Evolutionary conservation across 495 filamentous ascomycete genomes (phyloP).

Genomic region (Zalerion maritima): DNA sequence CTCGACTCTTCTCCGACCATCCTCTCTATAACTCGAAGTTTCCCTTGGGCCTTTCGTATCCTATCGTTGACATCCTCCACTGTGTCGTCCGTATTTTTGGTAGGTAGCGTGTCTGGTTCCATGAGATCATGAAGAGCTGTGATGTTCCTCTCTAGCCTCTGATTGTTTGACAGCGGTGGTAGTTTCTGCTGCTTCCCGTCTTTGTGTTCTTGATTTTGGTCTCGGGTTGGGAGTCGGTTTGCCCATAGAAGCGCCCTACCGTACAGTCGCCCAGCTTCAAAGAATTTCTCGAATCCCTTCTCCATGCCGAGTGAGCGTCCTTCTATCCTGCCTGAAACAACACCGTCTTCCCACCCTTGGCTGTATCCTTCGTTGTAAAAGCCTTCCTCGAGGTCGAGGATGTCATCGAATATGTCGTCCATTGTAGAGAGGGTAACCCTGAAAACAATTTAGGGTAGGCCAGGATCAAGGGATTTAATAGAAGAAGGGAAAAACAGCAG

Average conservation of each 20-base stretch:
- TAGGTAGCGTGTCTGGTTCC: constrained; percentile 63
- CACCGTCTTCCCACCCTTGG: constrained; percentile 61
- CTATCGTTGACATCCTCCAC: constrained; percentile 78
- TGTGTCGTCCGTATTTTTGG: constrained; percentile 67
- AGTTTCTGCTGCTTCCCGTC: constrained; percentile 12
- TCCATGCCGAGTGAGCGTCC: constrained; percentile 81
- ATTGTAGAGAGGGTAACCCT: too few species aligned
- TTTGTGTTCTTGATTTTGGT: constrained; percentile 4
- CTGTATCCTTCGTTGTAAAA: constrained; percentile 79
- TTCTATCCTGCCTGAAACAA: constrained; percentile 68
- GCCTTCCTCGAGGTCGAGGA: constrained; percentile 65
- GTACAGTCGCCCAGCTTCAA: constrained; percentile 62
- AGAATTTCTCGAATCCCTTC: constrained; percentile 85
- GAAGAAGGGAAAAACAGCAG: too few species aligned
- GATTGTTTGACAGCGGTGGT: constrained; percentile 37
- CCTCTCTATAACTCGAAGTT: constrained; percentile 66
- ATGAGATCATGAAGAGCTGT: constrained; percentile 56
- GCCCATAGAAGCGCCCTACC: constrained; percentile 77
- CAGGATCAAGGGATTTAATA: too few species aligned
- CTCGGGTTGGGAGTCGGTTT: constrained; percentile 18
- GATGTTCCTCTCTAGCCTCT: constrained; percentile 60
- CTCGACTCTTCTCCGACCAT: constrained; percentile 42
- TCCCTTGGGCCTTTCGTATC: constrained; percentile 62
- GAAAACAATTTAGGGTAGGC: too few species aligned
- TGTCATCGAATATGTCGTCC: constrained; percentile 50